Evolutionary conservation across 192 early-diverging fungal genomes (phyloP).

Genomic region (Tieghemiomyces parasiticus): DNA sequence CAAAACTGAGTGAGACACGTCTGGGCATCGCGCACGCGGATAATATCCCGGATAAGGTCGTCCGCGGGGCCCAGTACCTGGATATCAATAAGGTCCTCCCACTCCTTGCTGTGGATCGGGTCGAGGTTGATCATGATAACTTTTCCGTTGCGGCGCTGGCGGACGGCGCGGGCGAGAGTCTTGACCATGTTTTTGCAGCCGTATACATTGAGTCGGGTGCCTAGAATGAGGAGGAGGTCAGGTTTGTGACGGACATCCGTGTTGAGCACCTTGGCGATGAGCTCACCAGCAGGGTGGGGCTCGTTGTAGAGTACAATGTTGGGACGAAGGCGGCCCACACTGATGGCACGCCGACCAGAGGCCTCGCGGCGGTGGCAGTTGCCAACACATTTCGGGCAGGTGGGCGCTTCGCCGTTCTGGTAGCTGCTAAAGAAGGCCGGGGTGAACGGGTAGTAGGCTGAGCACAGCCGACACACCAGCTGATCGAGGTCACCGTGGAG

Average conservation of each 20-base stretch:
- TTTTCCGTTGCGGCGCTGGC: conserved; percentile 31
- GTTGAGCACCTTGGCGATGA: conserved; percentile 40
- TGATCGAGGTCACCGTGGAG: conserved; percentile 42
- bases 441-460: conserved; percentile 18
- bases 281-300: conserved; percentile 55
- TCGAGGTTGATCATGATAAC: conserved; percentile 70
- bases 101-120: conserved; percentile 44
- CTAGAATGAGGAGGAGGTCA: conserved; percentile 76
- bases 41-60: conserved; percentile 16
- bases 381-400: conserved; percentile 4
- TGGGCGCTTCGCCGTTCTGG: conserved; percentile 8
- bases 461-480: conserved; percentile 38
- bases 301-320: conserved; percentile 45
- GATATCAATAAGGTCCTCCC: conserved; percentile 69
- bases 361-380: conserved; percentile 11
- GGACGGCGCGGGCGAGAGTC: conserved; percentile 43
- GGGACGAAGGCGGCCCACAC: conserved; percentile 35
- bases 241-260: conserved; percentile 41
- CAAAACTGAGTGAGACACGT: conserved; percentile 10
- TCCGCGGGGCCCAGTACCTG: conserved; percentile 55
- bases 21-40: conserved; percentile 11
- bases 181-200: conserved; percentile 65
- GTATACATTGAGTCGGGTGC: conserved; percentile 72
- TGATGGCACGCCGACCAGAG: conserved; percentile 26
- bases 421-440: conserved; percentile 6